Base-by-base conservation (phyloP, 305 asterid species). In the Solanum hybrid region DNA sequence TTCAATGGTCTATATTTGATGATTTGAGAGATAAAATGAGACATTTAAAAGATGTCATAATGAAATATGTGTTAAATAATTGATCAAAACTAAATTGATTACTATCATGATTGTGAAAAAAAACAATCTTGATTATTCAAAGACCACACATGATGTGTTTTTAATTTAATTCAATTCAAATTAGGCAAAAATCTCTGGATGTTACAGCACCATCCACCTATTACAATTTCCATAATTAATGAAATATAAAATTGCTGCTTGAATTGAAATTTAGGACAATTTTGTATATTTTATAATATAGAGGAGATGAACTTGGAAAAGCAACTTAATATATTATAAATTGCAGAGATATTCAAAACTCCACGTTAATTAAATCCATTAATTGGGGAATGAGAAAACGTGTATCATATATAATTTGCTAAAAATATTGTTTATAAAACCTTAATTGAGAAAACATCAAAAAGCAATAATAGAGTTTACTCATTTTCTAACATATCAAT, bases 221-320 rank as follows among this genome's bases (percentile, higher is more conserved):
- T 82, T 29, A 29, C 87, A 51, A 36, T 51, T 51, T 84, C 87
- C 22, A 17, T 31, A 84, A 84, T 51, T 84, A 84, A 51, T 84
- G 75, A 84, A 51, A 29, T 51, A 22, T 84, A 51, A 84, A 51
- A 51, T 46, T 84, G 40, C 72, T 46, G 31, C 42, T 46, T 84
- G 87, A 31, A 56, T 84, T 51, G 73, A 51, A 51, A 84, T 84
- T 51, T 84, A 29, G 73, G 42, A 51, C 11, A 7, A 20, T 51
- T 84, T 84, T 84, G 40, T 27, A 51, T 17, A 17, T 32, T 51
- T 51, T 16, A 32, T 46, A 16, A 27, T 81, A 40, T 17, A 84
- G 75, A 84, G 75, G 87, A 84, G 73, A 84, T 34, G 75, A 51
- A 84, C 87, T 84, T 84, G 87, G 87, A 84, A 31, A 84, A 84